Evolutionary conservation across 2,329 filamentous ascomycete genomes (phyloP), one percentile per base, ranked within the genome.

Genomic region (Cercospora nicotianae): DNA sequence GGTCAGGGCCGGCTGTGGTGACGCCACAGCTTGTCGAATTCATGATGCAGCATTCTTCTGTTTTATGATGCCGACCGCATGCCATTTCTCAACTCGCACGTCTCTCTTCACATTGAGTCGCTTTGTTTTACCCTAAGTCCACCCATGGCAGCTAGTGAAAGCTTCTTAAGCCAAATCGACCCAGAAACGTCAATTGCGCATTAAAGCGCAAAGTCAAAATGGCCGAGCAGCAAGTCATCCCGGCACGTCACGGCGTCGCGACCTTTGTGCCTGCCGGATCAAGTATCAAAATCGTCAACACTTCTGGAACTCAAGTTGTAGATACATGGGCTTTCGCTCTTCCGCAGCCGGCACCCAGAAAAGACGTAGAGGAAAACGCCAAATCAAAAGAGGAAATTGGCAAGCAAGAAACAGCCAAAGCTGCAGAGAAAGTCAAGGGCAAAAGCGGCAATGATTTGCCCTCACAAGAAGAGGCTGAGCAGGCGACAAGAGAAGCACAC

Each of bases 321-420:
- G 82, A 83, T 66, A 82, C 81, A 26, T 85, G 83, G 83, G 83
- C 82, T 0, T 84, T 85, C 70, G 81, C 81, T 1, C 70, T 85
- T 36, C 79, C 79, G 9, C 76, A 79, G n/a, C 82, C 83, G 16
- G 82, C 82, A 3, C 71, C 68, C 8, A 73, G 73, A 64, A 72
- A 74, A 13, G 64, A 69, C 36, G 66, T 64, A 20, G 64, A 63
- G 7, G 67, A 72, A n/a, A 65, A 73, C 31, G 70, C 69, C 26
- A 63, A 71, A 51, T 65, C 68, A 30, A 61, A 72, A 59, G 69
- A 72, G 45, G 65, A 71, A 30, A 69, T 69, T 66, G 31, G 59
- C 53, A 71, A 75, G 69, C 67, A 73, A 36, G 66, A 69, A 31
- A 68, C 68, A 7, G 65, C 69, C 5, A 70, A 70, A 31, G 31